phyloP scores from a whole-genome alignment of 768 basidiomycete species.

The Suillus lakei region DNA sequence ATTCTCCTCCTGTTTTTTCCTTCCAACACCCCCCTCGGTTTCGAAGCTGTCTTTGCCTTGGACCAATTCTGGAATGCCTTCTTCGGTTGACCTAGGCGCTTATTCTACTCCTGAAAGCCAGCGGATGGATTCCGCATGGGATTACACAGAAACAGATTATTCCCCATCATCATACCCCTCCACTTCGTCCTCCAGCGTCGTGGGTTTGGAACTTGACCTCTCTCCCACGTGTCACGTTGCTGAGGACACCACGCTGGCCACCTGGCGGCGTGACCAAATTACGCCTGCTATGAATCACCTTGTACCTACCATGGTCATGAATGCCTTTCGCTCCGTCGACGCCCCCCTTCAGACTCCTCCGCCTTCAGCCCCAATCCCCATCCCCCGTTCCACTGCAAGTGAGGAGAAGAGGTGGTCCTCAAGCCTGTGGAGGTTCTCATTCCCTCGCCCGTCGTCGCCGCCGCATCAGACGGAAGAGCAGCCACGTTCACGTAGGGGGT shows the following conservation, averaged over 20 bases:
- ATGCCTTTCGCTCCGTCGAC: slow-evolving; percentile 20
- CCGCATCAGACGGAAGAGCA: slow-evolving; percentile 33
- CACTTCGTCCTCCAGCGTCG: slow-evolving; percentile 39
- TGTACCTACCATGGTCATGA: slow-evolving; percentile 31
- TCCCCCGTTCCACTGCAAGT: slow-evolving; percentile 33
- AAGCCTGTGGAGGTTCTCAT: slow-evolving; percentile 40
- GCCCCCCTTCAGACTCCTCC: slow-evolving; percentile 22
- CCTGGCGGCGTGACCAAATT: slow-evolving; percentile 37
- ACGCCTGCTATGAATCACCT: slow-evolving; percentile 30
- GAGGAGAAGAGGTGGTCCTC: slow-evolving; percentile 40
- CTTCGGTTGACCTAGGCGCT: slow-evolving; percentile 42
- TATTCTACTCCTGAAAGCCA: slow-evolving; percentile 50
- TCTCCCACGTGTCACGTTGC: slow-evolving; percentile 34
- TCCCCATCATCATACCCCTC: slow-evolving; percentile 53
- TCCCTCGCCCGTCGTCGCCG: slow-evolving; percentile 35
- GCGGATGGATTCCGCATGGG: slow-evolving; percentile 60
- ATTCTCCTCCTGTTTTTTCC: slow-evolving; percentile 61
- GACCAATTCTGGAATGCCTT: slow-evolving; percentile 38
- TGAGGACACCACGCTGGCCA: slow-evolving; percentile 35
- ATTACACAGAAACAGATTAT: slow-evolving; percentile 49
- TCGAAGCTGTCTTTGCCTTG: slow-evolving; percentile 41
- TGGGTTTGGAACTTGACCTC: slow-evolving; percentile 35
- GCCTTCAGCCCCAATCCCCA: slow-evolving; percentile 34
- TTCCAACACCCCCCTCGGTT: slow-evolving; percentile 48
- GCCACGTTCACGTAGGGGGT: slow-evolving; percentile 33